Evolutionary conservation across 2,329 filamentous ascomycete genomes (phyloP).

Genomic region (Apiospora rasikravindrae): DNA sequence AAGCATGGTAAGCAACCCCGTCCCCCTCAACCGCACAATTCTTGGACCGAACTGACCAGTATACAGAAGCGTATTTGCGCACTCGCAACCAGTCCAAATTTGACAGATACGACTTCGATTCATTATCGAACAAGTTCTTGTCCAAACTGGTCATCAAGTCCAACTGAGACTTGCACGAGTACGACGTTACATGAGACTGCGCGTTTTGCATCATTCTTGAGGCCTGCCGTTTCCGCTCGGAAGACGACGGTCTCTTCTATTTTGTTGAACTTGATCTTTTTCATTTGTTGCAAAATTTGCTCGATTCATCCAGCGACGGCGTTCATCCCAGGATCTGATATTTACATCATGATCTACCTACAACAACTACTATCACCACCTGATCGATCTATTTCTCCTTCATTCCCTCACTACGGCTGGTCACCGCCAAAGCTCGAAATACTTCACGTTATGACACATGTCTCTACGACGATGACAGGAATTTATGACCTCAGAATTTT

Average conservation of each 20-base stretch:
- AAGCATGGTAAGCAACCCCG: slow-evolving; percentile 77
- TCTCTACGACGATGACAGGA: slow-evolving; percentile 33
- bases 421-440: slow-evolving; percentile 35
- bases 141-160: slow-evolving; percentile 95
- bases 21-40: background rate
- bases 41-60: slow-evolving; percentile 44
- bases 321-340: slow-evolving; percentile 45
- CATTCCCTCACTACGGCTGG: slow-evolving; percentile 37
- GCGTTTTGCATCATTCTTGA: slow-evolving; percentile 14
- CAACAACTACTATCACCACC: slow-evolving; percentile 31
- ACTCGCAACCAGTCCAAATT: slow-evolving; percentile 81
- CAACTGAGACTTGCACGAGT: slow-evolving; percentile 59
- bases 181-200: slow-evolving; percentile 2
- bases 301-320: slow-evolving; percentile 50
- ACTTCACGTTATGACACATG: slow-evolving; percentile 33
- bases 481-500: slow-evolving; percentile 35
- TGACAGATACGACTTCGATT: slow-evolving; percentile 92
- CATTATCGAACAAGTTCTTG: slow-evolving; percentile 94
- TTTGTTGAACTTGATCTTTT: slow-evolving; percentile 32
- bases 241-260: slow-evolving; percentile 27
- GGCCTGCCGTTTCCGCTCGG: background rate
- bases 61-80: slow-evolving; percentile 82
- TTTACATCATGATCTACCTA: slow-evolving; percentile 38
- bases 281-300: slow-evolving; percentile 38
- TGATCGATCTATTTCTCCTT: slow-evolving; percentile 31